Percentiles rank a stretch among this genome's conserved stretches.
These are phyloP conservation scores for Geotrichum bryndzae DNA, from an alignment of 1,139 yeast species.

Conservation along the genomic window DNA sequence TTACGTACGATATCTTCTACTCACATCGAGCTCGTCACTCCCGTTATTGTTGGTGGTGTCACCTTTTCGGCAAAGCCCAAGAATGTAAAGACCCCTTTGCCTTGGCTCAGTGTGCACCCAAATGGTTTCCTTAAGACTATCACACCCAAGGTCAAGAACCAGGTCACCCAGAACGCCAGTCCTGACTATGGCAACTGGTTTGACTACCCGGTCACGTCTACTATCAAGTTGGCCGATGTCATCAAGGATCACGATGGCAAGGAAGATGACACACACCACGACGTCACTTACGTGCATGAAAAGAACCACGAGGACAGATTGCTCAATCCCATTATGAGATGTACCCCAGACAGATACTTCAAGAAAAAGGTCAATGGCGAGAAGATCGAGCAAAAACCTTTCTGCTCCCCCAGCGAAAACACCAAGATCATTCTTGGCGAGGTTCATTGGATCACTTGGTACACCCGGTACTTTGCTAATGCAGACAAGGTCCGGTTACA, in stretches of 20 bases:
- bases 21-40: constrained; percentile 60
- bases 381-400: constrained; percentile 54
- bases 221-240: constrained; percentile 28
- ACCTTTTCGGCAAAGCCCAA: constrained; percentile 75
- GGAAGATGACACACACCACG: constrained; percentile 32
- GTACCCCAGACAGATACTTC: constrained; percentile 71
- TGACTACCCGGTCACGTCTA: constrained; percentile 52
- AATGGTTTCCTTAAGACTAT: constrained; percentile 80
- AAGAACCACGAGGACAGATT: constrained; percentile 43
- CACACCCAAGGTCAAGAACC: constrained; percentile 65
- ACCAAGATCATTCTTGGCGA: constrained; percentile 49
- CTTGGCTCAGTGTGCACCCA: constrained; percentile 76
- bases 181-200: constrained; percentile 78
- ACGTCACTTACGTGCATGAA: constrained; percentile 53
- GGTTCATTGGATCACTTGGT: constrained; percentile 79
- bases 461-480: constrained; percentile 50
- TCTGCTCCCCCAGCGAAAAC: constrained; percentile 72
- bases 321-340: constrained; percentile 72
- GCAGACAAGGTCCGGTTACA: constrained; percentile 58
- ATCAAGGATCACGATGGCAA: constrained; percentile 20
- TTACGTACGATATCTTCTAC: constrained; percentile 58
- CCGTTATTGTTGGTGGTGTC: constrained; percentile 75
- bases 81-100: constrained; percentile 55
- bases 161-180: constrained; percentile 54
- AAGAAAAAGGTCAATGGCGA: constrained; percentile 58